These are phyloP conservation scores for Tephrocybe sp. DNA, from an alignment of 768 basidiomycete genomes.

Conservation along the genomic window DNA sequence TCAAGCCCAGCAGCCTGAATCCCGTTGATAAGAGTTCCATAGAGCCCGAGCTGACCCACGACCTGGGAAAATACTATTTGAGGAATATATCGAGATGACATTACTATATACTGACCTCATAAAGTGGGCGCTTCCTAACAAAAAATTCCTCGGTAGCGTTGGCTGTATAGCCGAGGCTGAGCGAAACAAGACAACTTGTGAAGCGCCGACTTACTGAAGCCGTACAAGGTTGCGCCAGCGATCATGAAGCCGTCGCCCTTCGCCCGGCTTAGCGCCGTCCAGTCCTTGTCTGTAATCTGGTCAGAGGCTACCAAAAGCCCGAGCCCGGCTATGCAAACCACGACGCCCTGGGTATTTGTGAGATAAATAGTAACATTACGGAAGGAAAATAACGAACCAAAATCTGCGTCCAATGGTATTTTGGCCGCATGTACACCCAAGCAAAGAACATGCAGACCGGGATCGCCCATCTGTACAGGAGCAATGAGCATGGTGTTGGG, in stretches of 20 bases:
- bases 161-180: conserved; percentile 39
- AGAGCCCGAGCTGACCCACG: conserved; percentile 85
- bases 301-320: conserved; percentile 82
- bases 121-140: conserved; percentile 75
- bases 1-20: conserved; percentile 78
- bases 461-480: conserved; percentile 71
- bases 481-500: conserved; percentile 5
- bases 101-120: conserved; percentile 48
- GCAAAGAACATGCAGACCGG: conserved; percentile 83
- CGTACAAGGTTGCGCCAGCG: conserved; percentile 81
- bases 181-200: neutral
- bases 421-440: conserved; percentile 79
- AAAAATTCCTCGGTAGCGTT: conserved; percentile 90
- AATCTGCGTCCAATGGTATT: conserved; percentile 83
- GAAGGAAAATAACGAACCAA: conserved; percentile 42
- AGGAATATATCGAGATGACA: neutral
- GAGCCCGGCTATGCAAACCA: conserved; percentile 73
- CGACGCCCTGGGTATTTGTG: conserved; percentile 50
- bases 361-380: neutral
- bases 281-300: conserved; percentile 75
- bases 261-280: conserved; percentile 58
- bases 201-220: conserved; percentile 61
- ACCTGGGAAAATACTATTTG: conserved; percentile 40
- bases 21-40: conserved; percentile 77
- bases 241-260: conserved; percentile 90